phyloP scores from a whole-genome alignment of 257 asterid genomes.

The Mentha longifolia region DNA sequence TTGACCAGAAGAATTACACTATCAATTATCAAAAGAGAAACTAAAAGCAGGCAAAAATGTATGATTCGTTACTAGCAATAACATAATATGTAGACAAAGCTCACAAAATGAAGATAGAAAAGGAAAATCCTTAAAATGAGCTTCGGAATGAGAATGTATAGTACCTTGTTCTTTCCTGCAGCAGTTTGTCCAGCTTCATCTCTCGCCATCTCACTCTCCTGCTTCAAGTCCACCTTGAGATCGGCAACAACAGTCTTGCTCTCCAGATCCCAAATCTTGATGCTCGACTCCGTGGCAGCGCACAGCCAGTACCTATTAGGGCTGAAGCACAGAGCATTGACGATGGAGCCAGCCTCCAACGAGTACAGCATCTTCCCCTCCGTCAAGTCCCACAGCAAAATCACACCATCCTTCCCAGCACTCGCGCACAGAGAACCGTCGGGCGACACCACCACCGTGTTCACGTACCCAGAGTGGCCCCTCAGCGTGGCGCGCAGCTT shows the following conservation, averaged over 20 bases:
- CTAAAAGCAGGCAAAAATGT: no score
- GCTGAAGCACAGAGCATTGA: constrained; percentile 75
- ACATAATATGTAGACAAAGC: neutral
- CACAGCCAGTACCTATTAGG: constrained; percentile 91
- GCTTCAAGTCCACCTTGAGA: constrained; percentile 66
- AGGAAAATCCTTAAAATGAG: neutral
- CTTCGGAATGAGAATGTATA: neutral
- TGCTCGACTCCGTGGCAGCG: constrained; percentile 73
- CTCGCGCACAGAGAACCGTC: constrained; percentile 88
- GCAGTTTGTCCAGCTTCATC: constrained; percentile 47
- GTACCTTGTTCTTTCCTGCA: constrained; percentile 62
- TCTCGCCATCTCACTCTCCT: constrained; percentile 62
- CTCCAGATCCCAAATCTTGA: constrained; percentile 93
- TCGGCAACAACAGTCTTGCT: constrained; percentile 77
- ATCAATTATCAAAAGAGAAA: no score
- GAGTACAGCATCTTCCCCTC: constrained; percentile 76
- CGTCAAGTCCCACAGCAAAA: constrained; percentile 81
- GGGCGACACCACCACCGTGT: constrained; percentile 78
- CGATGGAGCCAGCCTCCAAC: constrained; percentile 68
- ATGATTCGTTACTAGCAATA: neutral
- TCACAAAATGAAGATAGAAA: neutral
- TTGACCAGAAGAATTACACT: no score
- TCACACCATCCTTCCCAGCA: constrained; percentile 81
- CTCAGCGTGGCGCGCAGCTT: constrained; percentile 56
- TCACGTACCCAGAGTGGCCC: constrained; percentile 74